phyloP scores from a whole-genome alignment of 2,329 filamentous ascomycete genomes.

The Coniochaeta sp. region DNA sequence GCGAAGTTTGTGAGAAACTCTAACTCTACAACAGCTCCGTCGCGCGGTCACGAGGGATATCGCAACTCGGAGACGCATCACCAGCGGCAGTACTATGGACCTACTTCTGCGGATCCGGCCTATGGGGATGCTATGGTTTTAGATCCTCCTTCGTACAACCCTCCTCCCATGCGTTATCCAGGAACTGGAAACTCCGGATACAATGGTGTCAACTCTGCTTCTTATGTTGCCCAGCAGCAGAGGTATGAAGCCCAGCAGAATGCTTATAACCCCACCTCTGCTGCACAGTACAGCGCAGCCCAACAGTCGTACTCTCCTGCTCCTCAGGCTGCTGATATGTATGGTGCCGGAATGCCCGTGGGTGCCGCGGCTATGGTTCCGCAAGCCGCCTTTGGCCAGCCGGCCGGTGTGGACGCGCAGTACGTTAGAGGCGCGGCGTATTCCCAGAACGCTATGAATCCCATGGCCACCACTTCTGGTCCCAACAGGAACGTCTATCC shows the following conservation, averaged over 20 bases:
- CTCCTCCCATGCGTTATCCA: constrained; percentile 1
- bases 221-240: not conserved
- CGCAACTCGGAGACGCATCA: constrained; percentile 16
- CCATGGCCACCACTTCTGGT: constrained; percentile 2
- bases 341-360: constrained; percentile 1
- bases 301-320: not conserved
- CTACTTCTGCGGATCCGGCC: constrained; percentile 1
- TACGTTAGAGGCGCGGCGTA: not conserved
- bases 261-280: not conserved
- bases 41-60: constrained; percentile 27
- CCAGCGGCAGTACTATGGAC: constrained; percentile 9
- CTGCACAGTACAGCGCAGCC: not conserved
- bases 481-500: not conserved
- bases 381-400: not conserved
- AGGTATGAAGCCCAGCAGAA: constrained; percentile 1
- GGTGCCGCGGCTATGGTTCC: not conserved
- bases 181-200: constrained; percentile 6
- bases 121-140: constrained; percentile 5
- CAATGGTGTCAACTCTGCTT: constrained; percentile 4
- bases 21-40: constrained; percentile 47
- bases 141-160: constrained; percentile 1
- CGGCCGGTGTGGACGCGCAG: not conserved
- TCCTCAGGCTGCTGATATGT: constrained; percentile 1
- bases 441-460: constrained; percentile 8
- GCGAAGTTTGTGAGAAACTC: constrained; percentile 43